phyloP scores from a whole-genome alignment of 306 rosid genomes.

The Pyrus communis region DNA sequence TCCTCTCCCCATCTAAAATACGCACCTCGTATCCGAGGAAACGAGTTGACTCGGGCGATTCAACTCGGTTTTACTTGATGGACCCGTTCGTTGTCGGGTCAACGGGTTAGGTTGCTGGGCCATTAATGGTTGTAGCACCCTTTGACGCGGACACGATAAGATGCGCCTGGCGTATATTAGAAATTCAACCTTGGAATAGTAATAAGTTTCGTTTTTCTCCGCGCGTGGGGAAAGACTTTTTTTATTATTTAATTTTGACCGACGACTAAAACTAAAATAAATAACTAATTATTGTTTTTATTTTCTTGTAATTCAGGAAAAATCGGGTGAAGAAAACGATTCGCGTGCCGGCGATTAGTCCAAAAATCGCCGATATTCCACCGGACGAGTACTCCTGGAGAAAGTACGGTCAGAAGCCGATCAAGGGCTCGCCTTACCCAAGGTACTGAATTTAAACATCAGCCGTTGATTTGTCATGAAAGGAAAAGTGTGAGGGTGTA shows the following conservation, averaged over 20 bases:
- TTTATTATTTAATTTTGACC: constrained; percentile 2
- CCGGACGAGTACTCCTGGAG: constrained; percentile 90
- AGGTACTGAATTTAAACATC: constrained; percentile 31
- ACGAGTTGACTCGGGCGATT: not conserved
- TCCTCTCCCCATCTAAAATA: not conserved
- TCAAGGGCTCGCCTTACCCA: constrained; percentile 86
- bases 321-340: constrained; percentile 66
- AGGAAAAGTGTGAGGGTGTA: not conserved
- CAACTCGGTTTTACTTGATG: not conserved
- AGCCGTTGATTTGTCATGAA: not conserved
- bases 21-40: not conserved
- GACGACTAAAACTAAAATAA: too few species aligned
- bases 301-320: constrained; percentile 39
- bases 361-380: constrained; percentile 86
- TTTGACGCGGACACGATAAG: constrained; percentile 28
- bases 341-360: constrained; percentile 73
- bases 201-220: not conserved
- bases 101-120: constrained; percentile 29
- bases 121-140: constrained; percentile 28
- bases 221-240: constrained; percentile 1
- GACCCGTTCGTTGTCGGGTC: constrained; percentile 13
- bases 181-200: not conserved
- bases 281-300: not conserved
- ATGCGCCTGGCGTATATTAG: not conserved
- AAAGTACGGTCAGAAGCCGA: constrained; percentile 92